A percentile compares a stretch with the other conserved stretches of the same genome.
Evolutionary conservation across 257 asterid species (phyloP).

Genomic region (Gardenia jasminoides): DNA sequence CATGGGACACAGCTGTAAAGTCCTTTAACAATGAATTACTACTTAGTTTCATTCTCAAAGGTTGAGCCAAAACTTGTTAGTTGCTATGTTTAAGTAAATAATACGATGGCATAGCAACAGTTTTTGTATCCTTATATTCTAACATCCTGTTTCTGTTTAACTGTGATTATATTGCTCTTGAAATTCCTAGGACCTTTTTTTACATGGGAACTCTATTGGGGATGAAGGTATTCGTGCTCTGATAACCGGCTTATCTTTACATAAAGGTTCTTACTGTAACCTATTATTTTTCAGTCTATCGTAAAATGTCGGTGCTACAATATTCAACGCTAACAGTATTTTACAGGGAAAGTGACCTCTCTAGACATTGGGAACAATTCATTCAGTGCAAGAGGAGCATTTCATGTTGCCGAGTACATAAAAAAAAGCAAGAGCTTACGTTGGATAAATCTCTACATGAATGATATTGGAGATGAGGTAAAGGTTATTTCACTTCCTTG

Average conservation of each 20-base stretch:
- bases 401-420: conserved; percentile 78
- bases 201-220: conserved; percentile 91
- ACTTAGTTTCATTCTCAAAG: conserved; percentile 5
- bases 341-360: conserved; percentile 65
- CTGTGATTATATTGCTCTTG: not conserved
- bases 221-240: conserved; percentile 92
- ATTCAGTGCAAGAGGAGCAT: conserved; percentile 70
- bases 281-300: not conserved
- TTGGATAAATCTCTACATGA: conserved; percentile 90
- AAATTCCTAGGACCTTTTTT: conserved; percentile 67
- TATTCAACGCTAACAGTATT: conserved; percentile 8
- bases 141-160: not conserved
- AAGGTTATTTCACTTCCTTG: not conserved
- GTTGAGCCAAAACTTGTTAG: not conserved
- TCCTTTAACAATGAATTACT: conserved; percentile 1
- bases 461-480: conserved; percentile 94
- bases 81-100: not conserved
- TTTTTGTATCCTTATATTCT: not conserved
- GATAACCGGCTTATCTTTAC: conserved; percentile 71
- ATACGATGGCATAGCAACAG: not conserved
- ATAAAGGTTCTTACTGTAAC: conserved; percentile 50
- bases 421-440: conserved; percentile 76
- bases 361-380: conserved; percentile 90
- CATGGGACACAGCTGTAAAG: not conserved
- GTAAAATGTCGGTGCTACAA: not conserved